phyloP scores from a whole-genome alignment of 78 protist genomes.

The Creolimax fragrantissima region DNA sequence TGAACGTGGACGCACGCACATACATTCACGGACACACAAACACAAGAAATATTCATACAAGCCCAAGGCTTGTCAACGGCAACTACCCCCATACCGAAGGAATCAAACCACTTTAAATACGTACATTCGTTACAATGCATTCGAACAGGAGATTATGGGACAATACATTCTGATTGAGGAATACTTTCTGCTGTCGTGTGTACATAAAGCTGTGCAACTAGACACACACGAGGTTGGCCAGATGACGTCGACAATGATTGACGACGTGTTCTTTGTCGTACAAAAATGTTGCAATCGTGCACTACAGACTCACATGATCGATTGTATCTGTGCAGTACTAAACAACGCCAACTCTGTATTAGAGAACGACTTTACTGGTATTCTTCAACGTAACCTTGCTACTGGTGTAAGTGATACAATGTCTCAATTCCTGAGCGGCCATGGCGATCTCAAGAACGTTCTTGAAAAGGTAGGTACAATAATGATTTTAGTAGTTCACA shows the following conservation, averaged over 20 bases:
- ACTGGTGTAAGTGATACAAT: background rate
- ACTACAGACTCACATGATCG: background rate
- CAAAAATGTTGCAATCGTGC: background rate
- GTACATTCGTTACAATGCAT: too few relatives aligned
- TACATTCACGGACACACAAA: too few relatives aligned
- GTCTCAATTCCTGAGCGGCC: background rate
- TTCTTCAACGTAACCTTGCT: background rate
- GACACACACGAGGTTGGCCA: background rate
- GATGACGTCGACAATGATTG: background rate
- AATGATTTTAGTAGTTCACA: background rate
- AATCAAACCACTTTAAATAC: too few relatives aligned
- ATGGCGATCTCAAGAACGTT: background rate
- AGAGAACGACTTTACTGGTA: background rate
- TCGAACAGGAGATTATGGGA: background rate
- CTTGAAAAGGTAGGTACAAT: background rate
- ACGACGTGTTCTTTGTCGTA: slow-evolving; percentile 9
- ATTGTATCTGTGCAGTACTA: background rate
- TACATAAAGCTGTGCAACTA: background rate
- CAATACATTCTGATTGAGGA: slow-evolving; percentile 1
- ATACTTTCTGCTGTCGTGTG: background rate
- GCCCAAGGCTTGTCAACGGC: too few relatives aligned
- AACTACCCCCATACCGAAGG: too few relatives aligned
- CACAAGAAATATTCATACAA: too few relatives aligned
- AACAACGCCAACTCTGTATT: background rate
- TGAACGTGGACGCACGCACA: too few relatives aligned